Evolutionary conservation across 1,139 yeast genomes (phyloP).

Genomic region (Oligophagozyma castellii): DNA sequence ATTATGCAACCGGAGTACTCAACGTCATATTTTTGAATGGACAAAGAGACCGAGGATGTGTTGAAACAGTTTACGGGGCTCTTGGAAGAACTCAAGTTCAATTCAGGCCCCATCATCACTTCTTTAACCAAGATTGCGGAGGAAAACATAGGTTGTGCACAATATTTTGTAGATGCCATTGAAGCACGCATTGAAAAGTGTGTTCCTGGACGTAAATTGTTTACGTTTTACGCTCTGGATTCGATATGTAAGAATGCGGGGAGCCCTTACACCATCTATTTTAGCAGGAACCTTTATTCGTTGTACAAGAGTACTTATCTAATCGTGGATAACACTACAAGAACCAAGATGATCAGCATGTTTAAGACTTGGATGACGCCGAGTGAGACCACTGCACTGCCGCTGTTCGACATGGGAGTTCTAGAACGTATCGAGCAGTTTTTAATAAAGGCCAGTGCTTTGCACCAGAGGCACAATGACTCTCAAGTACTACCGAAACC

Average conservation of each 20-base stretch:
- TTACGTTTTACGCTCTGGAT: slow-evolving; percentile 71
- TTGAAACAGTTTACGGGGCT: slow-evolving; percentile 21
- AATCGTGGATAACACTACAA: slow-evolving; percentile 57
- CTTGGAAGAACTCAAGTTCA: slow-evolving; percentile 65
- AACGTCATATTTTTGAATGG: no score
- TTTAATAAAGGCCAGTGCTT: slow-evolving; percentile 41
- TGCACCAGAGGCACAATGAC: slow-evolving; percentile 24
- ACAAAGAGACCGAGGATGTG: slow-evolving; percentile 12
- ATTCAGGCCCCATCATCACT: slow-evolving; percentile 80
- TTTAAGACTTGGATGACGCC: slow-evolving; percentile 80
- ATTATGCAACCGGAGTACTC: no score
- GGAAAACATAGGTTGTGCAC: slow-evolving; percentile 67
- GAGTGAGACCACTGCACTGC: slow-evolving; percentile 16
- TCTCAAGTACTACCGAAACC: slow-evolving; percentile 21
- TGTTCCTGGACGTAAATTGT: slow-evolving; percentile 73
- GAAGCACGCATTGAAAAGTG: slow-evolving; percentile 51
- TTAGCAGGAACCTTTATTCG: slow-evolving; percentile 27
- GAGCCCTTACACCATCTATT: slow-evolving; percentile 71
- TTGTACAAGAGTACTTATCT: slow-evolving; percentile 67
- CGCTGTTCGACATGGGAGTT: slow-evolving; percentile 62
- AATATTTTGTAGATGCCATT: slow-evolving; percentile 62
- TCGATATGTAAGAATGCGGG: slow-evolving; percentile 91
- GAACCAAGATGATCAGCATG: slow-evolving; percentile 60
- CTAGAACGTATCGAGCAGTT: slow-evolving; percentile 64
- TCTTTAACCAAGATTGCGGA: slow-evolving; percentile 78